Conservation (phyloP, 1,284 basidiomycete genomes). For the Ustilago tritici region DNA sequence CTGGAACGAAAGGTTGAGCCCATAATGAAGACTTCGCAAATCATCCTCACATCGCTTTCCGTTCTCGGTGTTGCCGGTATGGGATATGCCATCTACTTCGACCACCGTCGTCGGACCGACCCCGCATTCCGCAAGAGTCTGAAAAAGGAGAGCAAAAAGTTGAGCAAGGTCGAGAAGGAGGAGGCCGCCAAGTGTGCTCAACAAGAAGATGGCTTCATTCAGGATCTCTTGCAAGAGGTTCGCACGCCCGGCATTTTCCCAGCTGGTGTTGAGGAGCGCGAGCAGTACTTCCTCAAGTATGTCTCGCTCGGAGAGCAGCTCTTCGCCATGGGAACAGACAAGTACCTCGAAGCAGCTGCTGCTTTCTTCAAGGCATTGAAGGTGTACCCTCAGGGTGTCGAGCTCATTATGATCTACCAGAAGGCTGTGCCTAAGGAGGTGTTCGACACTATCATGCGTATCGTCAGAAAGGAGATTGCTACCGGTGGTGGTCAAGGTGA, state of each 20-base stretch:
- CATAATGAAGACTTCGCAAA: constrained; percentile 54
- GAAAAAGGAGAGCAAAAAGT: constrained; percentile 76
- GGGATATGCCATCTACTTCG: constrained; percentile 78
- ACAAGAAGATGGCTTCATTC: constrained; percentile 55
- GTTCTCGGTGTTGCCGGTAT: constrained; percentile 57
- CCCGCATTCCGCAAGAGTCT: constrained; percentile 87
- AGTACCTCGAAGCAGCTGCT: constrained; percentile 77
- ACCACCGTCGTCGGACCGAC: constrained; percentile 92
- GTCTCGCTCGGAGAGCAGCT: constrained; percentile 89
- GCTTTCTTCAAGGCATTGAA: constrained; percentile 93
- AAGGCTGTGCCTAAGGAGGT: constrained; percentile 88
- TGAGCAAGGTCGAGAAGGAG: constrained; percentile 75
- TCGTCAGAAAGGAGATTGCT: constrained; percentile 88
- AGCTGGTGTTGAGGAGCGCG: constrained; percentile 75
- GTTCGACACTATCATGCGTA: constrained; percentile 89
- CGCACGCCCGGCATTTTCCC: constrained; percentile 71
- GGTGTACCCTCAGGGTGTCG: constrained; percentile 92
- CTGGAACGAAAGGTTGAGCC: background rate
- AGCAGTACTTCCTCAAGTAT: constrained; percentile 83
- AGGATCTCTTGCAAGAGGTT: constrained; percentile 54
- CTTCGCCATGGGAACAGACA: constrained; percentile 77
- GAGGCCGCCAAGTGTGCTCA: constrained; percentile 69
- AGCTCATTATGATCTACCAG: constrained; percentile 83
- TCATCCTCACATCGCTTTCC: constrained; percentile 53
- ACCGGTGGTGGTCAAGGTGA: constrained; percentile 39